Evolutionary conservation across 2,329 filamentous ascomycete species (phyloP).

Genomic region (Tolypocladium guangdongense): DNA sequence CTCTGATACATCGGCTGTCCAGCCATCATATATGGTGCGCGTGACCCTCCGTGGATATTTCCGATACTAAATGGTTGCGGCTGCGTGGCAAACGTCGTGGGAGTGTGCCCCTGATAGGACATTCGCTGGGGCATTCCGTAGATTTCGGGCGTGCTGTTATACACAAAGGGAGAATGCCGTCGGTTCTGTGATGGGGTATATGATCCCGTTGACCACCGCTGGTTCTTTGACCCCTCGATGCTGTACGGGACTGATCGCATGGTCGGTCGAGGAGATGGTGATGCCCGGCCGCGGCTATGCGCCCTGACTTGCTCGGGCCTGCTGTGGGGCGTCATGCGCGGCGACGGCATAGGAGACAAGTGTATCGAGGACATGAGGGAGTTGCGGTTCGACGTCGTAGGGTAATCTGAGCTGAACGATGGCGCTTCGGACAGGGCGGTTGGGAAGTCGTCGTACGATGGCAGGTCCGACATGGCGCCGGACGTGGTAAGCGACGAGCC

Average conservation of each 20-base stretch:
- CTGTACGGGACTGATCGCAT: slow-evolving; percentile 61
- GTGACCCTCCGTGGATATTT: slow-evolving; percentile 44
- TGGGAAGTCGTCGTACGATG: slow-evolving; percentile 62
- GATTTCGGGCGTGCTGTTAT: slow-evolving; percentile 49
- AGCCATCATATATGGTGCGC: slow-evolving; percentile 43
- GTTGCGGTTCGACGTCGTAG: slow-evolving; percentile 54
- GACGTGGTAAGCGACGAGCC: slow-evolving; percentile 63
- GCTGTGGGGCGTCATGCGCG: slow-evolving; percentile 50
- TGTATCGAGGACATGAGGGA: slow-evolving; percentile 62
- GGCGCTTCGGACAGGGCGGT: slow-evolving; percentile 54
- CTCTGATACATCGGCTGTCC: slow-evolving; percentile 39
- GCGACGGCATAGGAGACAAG: slow-evolving; percentile 62
- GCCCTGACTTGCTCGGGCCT: slow-evolving; percentile 51
- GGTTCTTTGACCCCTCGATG: slow-evolving; percentile 54
- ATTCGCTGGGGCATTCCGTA: slow-evolving; percentile 47
- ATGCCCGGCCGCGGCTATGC: slow-evolving; percentile 58
- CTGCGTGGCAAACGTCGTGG: slow-evolving; percentile 26
- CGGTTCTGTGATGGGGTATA: slow-evolving; percentile 47
- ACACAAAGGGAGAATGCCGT: slow-evolving; percentile 50
- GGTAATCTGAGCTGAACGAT: slow-evolving; percentile 57
- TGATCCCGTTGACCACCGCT: slow-evolving; percentile 70
- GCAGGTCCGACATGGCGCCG: slow-evolving; percentile 54
- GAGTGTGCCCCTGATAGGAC: slow-evolving; percentile 27
- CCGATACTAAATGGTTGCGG: slow-evolving; percentile 42
- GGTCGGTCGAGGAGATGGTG: slow-evolving; percentile 58